Evolutionary conservation across 352 stramenopile species (phyloP), one percentile per base, ranked within the genome.

Genomic region (Phytophthora cajani): DNA sequence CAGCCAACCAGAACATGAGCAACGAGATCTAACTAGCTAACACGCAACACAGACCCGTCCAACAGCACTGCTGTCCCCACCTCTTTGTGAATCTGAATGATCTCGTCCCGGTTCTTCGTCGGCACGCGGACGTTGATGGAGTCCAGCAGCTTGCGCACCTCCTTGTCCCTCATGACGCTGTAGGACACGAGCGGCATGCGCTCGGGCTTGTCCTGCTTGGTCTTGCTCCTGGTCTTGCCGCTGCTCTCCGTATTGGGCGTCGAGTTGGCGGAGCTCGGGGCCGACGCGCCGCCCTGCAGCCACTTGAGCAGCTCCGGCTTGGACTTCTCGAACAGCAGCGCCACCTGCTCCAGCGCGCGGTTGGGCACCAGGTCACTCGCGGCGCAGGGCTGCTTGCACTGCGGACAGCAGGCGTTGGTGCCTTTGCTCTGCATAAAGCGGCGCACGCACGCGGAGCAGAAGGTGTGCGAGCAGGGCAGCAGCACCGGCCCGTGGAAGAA

Each of bases 61-160:
- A 9, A 54, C 16, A 62, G 21, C 5, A 32, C n/a, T 50, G 23
- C 46, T 30, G 38, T 12, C 11, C 69, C 27, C 64, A 95, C 88
- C 81, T 96, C 88, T 81, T 96, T 96, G 77, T 96, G 88, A 58
- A 92, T 91, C 63, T 93, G 84, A 67, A 96, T 93, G 68, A 94
- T 93, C 46, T 93, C 86, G n/a, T 94, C 87, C 36, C 86, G 77
- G 62, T 88, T 89, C 64, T 90, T 92, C 23, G 88, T 81, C 6
- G 68, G 63, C 10, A 84, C 65, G 27, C 79, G 77, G 32, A 96
- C 81, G 52, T 81, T 84, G 53, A 91, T 93, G 14, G 65, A 62
- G 61, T 94, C 85, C 21, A 96, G 71, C 19, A 94, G 71, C 71
- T 94, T 92, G 61, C 71, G 59, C 54, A 88, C 82, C 67, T 94